Conservation (phyloP, 176 grass and related monocot species). For the Leersia perrieri region DNA sequence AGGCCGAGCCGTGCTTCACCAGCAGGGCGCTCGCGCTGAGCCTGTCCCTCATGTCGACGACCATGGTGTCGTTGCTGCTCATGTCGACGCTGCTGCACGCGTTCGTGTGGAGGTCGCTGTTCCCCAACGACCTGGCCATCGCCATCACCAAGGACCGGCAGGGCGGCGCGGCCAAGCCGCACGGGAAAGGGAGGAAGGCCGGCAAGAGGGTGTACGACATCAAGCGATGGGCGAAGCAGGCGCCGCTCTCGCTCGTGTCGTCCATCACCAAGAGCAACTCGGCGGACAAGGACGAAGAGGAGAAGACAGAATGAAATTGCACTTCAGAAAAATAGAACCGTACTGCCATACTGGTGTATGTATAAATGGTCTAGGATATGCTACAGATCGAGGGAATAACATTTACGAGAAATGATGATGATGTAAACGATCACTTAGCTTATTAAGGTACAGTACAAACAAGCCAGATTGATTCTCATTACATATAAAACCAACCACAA, state of each 20-base stretch:
- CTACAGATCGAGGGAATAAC: neutral
- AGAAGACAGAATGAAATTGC: conserved; percentile 28
- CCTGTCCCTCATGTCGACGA: conserved; percentile 87
- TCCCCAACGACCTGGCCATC: conserved; percentile 95
- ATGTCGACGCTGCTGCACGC: conserved; percentile 88
- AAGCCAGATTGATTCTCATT: neutral
- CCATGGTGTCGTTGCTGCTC: conserved; percentile 90
- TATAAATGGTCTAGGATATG: neutral
- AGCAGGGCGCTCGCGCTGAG: conserved; percentile 74
- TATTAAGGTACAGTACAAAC: neutral
- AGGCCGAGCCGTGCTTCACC: conserved; percentile 78
- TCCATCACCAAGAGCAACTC: conserved; percentile 81
- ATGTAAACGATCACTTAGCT: neutral
- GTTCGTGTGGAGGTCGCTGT: conserved; percentile 79
- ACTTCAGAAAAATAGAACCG: neutral
- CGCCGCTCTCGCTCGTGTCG: conserved; percentile 74
- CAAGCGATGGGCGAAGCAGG: conserved; percentile 87
- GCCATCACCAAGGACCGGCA: conserved; percentile 84
- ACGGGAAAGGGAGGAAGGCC: conserved; percentile 55
- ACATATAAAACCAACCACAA: neutral
- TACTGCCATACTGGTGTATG: neutral
- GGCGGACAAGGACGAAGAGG: conserved; percentile 56
- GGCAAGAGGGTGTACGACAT: conserved; percentile 62
- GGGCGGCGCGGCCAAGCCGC: conserved; percentile 20
- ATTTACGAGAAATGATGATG: neutral